Base-by-base conservation (phyloP, 148 eudicot genomes). In the Nepenthes mirabilis region DNA sequence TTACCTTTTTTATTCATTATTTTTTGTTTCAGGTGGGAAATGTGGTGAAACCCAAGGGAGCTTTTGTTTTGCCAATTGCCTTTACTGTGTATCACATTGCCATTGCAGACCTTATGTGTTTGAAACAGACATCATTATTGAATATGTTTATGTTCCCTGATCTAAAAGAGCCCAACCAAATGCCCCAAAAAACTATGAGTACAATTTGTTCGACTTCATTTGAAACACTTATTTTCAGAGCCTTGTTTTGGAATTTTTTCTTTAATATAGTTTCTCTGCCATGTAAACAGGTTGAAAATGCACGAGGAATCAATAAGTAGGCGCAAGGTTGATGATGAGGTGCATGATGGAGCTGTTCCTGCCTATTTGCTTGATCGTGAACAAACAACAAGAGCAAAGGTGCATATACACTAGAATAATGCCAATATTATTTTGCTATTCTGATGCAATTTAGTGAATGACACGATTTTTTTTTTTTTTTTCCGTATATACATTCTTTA, bases 331-430 rank as follows among this genome's bases (percentile, higher is more conserved):
- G 96, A 93, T 79, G 95, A 88, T 72, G 79, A 93, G 33, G 99
- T 93, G 64, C 89, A 75, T 1, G 95, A 89, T 12, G 99, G 99
- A 37, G 99, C 96, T 37, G 59, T 82, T 57, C 99, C 99, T 70
- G 81, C 91, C 1, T 93, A 86, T 82, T 79, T 93, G 72, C 91
- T 93, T 77, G 99, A 93, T 65, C 96, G 99, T 93, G 95, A 93
- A 55, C 77, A 74, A 55, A 86, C 99, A 50, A 70, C 87, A 5
- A 82, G 96, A 60, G 99, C 96, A 4, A 93, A 93, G 99, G 99
- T 86, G 76, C 63, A 57, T 36, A 40, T 47, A 37, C 8, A 58
- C 34, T 58, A 3, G 8, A 36, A 12, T 36, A 23, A 23, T 23
- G 23, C 23, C 23, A 23, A 23, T 23, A 23, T 23, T 23, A 23